Conservation (phyloP, 345 rosid genomes). For the Corymbia maculata region DNA sequence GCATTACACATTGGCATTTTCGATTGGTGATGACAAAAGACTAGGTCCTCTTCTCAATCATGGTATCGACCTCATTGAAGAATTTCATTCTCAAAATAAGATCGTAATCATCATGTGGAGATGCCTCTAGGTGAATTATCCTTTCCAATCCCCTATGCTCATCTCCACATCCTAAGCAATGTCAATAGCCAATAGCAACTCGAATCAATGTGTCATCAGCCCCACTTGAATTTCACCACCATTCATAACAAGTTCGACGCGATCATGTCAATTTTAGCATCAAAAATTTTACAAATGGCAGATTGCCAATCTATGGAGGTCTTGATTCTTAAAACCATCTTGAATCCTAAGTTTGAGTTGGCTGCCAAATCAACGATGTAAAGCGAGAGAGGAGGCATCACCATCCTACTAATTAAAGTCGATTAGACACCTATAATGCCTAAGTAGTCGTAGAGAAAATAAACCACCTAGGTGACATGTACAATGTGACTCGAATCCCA, state of each 20-base stretch:
- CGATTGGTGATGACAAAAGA: neutral
- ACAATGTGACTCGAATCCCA: neutral
- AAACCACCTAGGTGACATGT: neutral
- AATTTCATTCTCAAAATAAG: neutral
- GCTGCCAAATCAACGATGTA: neutral
- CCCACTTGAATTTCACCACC: neutral
- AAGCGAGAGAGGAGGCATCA: neutral
- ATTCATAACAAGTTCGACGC: neutral
- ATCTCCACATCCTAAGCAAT: neutral
- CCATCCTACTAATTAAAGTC: neutral
- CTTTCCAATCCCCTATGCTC: neutral
- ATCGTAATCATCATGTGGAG: neutral
- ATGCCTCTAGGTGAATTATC: neutral
- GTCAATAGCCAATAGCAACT: neutral
- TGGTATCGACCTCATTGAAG: neutral
- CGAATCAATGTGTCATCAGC: neutral
- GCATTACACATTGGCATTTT: neutral
- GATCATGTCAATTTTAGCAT: neutral
- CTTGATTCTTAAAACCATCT: neutral
- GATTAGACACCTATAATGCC: neutral
- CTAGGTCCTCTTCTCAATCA: neutral
- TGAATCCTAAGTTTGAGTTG: neutral
- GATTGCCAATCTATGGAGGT: neutral
- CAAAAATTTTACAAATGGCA: neutral
- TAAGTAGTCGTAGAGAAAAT: neutral